A percentile compares a stretch with the other conserved stretches of the same genome.
Evolutionary conservation across 306 rosid species (phyloP).

Genomic region (Trifolium repens): DNA sequence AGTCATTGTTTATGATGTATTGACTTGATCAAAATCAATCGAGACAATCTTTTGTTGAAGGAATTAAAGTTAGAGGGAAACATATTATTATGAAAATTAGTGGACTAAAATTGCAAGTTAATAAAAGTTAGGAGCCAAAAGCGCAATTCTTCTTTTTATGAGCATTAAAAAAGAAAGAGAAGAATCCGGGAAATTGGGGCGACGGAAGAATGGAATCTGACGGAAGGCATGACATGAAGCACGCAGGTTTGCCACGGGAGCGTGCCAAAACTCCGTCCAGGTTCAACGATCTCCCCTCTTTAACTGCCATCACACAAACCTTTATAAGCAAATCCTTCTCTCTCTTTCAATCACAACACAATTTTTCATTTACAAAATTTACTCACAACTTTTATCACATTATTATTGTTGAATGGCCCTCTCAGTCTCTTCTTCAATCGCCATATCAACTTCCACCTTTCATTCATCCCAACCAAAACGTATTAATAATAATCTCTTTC

Average conservation of each 20-base stretch:
- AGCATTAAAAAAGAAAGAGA: background rate
- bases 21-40: no score
- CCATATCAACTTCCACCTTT: constrained; percentile 49
- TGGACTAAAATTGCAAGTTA: no score
- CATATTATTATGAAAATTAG: no score
- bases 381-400: background rate
- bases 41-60: no score
- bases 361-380: background rate
- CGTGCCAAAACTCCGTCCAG: constrained; percentile 45
- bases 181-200: background rate
- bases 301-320: constrained; percentile 15
- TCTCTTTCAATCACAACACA: background rate
- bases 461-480: constrained; percentile 56
- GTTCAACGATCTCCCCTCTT: constrained; percentile 46
- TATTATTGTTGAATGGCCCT: constrained; percentile 53
- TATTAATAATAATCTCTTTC: constrained; percentile 13
- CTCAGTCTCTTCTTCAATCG: constrained; percentile 56
- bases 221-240: constrained; percentile 39
- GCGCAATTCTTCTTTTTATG: no score
- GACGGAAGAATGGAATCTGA: constrained; percentile 35
- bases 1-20: no score
- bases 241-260: no score
- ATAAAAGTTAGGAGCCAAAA: no score
- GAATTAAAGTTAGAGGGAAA: no score
- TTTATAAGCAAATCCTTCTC: background rate